Evolutionary conservation across 108 stramenopile species (phyloP).

Genomic region (Cylindrotheca closterium): DNA sequence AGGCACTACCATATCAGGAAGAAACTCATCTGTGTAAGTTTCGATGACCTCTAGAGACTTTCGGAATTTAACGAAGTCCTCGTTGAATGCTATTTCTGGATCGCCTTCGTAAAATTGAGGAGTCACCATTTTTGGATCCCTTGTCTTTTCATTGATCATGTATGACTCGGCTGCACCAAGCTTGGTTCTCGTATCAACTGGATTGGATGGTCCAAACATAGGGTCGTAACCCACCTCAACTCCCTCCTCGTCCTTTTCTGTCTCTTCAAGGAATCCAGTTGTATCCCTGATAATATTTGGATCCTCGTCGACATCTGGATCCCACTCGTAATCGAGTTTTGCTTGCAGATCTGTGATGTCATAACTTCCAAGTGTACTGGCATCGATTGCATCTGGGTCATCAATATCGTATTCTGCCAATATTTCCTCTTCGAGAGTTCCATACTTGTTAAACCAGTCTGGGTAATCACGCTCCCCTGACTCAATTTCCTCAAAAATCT

Average conservation of each 20-base stretch:
- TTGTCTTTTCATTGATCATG: slow-evolving; percentile 63
- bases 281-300: slow-evolving; percentile 44
- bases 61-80: slow-evolving; percentile 59
- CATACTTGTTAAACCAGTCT: slow-evolving; percentile 23
- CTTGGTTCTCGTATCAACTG: slow-evolving; percentile 74
- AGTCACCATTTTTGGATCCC: slow-evolving; percentile 49
- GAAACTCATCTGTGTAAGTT: slow-evolving; percentile 71
- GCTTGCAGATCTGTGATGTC: slow-evolving; percentile 49
- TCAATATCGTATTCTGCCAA: slow-evolving; percentile 44
- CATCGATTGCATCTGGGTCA: slow-evolving; percentile 72
- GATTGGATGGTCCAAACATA: slow-evolving; percentile 70
- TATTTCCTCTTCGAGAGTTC: slow-evolving; percentile 27
- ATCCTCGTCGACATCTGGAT: slow-evolving; percentile 58
- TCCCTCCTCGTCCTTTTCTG: slow-evolving; percentile 71
- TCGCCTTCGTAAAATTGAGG: slow-evolving; percentile 61
- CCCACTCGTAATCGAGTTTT: slow-evolving; percentile 81
- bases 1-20: slow-evolving; percentile 62
- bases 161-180: slow-evolving; percentile 65
- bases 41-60: slow-evolving; percentile 74
- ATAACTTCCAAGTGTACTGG: slow-evolving; percentile 60
- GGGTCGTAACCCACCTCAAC: slow-evolving; percentile 77
- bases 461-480: slow-evolving; percentile 28
- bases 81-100: slow-evolving; percentile 62
- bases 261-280: slow-evolving; percentile 34
- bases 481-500: slow-evolving; percentile 44